Base-by-base conservation (phyloP, 306 rosid species). In the Calophaca sinica region DNA sequence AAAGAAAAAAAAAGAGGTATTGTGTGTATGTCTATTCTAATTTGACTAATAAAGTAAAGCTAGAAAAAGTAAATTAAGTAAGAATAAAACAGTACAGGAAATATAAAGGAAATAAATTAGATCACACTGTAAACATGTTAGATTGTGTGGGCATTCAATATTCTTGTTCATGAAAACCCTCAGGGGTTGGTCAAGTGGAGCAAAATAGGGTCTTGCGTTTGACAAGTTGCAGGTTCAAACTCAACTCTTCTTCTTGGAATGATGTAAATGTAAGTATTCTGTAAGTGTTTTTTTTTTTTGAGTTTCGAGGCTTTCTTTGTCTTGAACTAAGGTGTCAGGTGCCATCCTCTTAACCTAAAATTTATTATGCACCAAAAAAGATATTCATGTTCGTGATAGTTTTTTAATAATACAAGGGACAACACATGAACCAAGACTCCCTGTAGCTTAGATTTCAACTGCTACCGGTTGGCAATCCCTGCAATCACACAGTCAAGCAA, bases 41-140 rank as follows among this genome's bases (percentile, higher is more conserved):
- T 84, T 81, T 84, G 85, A 77, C 81, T 74, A 64, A 64, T 46
- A 84, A 80, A 84, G 83, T 57, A 84, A 74, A 84, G 85, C 73
- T 36, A 81, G 39, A 50, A 28, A 77, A 81, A 81, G 83, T 45
- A 54, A 64, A 78, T 62, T 50, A 66, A 64, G 76, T 42, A 66
- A 64, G 76, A 70, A 79, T 36, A 63, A 74, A 81, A 74, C 39
- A 64, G 76, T 33, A 66, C 54, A 53, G 6, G 13, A 51, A 75
- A 33, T 75, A 46, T 15, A 74, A 41, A 65, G 35, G 63, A 64
- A 83, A 70, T 64, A 76, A 59, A 66, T 32, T 44, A 73, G 72
- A 61, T 77, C 66, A 80, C 39, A 66, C 64, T 45, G 72, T 71
- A 45, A 60, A 84, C 84, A 84, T 75, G 83, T 72, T 68, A 68